phyloP scores from a whole-genome alignment of 257 asterid genomes.

The Voacanga thouarsii region DNA sequence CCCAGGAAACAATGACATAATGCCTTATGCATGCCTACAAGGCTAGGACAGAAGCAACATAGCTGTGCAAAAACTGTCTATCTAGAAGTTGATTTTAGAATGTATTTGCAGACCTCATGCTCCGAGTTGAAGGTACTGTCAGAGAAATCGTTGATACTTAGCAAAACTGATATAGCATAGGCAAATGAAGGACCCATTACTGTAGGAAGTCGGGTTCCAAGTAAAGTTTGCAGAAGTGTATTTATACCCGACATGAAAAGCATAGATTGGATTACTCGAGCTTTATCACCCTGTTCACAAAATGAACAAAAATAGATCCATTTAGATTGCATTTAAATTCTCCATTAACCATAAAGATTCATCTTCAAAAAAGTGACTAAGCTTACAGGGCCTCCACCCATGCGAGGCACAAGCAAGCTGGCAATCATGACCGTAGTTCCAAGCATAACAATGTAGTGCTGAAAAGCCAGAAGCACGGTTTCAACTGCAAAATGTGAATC shows the following conservation, averaged over 20 bases:
- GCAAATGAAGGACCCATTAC: conserved; percentile 97
- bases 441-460: conserved; percentile 95
- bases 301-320: background rate
- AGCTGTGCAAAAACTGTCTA: background rate
- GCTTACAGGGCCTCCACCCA: conserved; percentile 91
- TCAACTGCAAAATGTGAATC: conserved; percentile 55
- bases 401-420: conserved; percentile 66
- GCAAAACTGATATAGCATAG: conserved; percentile 62
- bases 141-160: conserved; percentile 63
- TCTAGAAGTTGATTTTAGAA: background rate
- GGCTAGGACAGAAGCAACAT: background rate
- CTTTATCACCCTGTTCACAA: conserved; percentile 74
- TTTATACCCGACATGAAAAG: conserved; percentile 90
- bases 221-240: conserved; percentile 83
- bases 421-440: conserved; percentile 90
- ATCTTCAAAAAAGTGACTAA: conserved; percentile 7
- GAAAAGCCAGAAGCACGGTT: conserved; percentile 69
- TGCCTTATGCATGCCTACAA: background rate
- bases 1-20: background rate
- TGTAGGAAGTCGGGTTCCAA: conserved; percentile 94
- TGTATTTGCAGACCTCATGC: conserved; percentile 56
- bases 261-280: conserved; percentile 85
- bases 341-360: background rate
- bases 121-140: conserved; percentile 38
- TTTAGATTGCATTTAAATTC: background rate